Base-by-base conservation (phyloP, 805 yeast genomes). In the Ogataea methanolica region DNA sequence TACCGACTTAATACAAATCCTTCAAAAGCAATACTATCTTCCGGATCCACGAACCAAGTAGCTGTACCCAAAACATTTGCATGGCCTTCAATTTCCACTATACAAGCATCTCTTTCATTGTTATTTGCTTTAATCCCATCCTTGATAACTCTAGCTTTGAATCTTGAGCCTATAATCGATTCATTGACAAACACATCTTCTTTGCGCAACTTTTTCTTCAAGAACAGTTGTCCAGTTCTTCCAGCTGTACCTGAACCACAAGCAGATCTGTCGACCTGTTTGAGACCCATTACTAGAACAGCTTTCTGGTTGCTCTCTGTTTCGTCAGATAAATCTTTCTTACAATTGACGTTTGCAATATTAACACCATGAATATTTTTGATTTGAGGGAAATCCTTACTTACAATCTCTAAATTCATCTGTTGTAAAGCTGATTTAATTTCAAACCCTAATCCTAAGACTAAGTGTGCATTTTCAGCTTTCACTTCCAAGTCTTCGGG, bases 231-330 rank as follows among this genome's bases (percentile, higher is more conserved):
- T 0, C 61, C 62, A 2, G 54, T 49, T 34, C 63, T 48, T 2
- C 64, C 65, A 6, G 63, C 62, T 2, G 65, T 60, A 12, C 62
- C 61, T 2, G 64, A 60, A 14, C 65, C 65, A 49, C 61, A 57
- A 1, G 65, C 62, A 2, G 65, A 61, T 17, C 65, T 40, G 44
- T 61, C 66, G 12, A 61, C 46, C 44, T 60, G 64, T 42, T 58
- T 60, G 14, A 45, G 21, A 17, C 62, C 66, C 40, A 61, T 45
- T 3, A 61, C 56, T 33, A 59, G 47, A 6, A 54, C 60, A 2
- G 62, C 51, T 19, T 42, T 44, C 35, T 57, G 60, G 36, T 60
- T 50, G 4, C 48, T 48, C 9, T 43, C 21, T 4, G 51, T 16
- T 2, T 52, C 58, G 41, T 58, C 52, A 3, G 31, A 8, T 9